Base-by-base conservation (phyloP, 345 rosid species). In the Heritiera littoralis region DNA sequence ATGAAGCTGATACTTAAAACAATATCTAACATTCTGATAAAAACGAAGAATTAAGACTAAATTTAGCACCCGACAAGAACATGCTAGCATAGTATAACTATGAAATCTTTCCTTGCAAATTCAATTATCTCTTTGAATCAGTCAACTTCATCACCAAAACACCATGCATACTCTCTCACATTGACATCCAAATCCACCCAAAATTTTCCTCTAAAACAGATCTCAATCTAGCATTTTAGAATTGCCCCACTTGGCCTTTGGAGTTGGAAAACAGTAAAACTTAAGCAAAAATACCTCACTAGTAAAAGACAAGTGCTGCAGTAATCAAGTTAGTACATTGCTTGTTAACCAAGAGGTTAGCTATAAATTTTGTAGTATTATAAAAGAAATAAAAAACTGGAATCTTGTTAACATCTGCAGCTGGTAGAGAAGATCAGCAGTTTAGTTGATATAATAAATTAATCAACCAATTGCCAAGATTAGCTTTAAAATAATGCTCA, bases 51-150 rank as follows among this genome's bases (percentile, higher is more conserved):
- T 41, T 8, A 54, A 15, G 46, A 74, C 7, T 23, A 80, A 76
- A 64, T 48, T 28, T 8, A 41, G 20, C 10, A 83, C 85, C 86
- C 81, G 80, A 68, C 64, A 58, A 75, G 60, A 83, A 66, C 32
- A 63, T 23, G 76, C 76, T 13, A 43, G 41, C 46, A 45, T 45
- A 6, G 1, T 35, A 45, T 23, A 23, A 23, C 2, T 45, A 6
- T 23, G 8, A 35, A 56, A 69, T 43, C 54, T 66, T 54, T 81
- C 35, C 20, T 52, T 3, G 59, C 28, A 38, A 23, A 52, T 61
- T 61, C 68, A 10, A 65, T 32, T 18, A 3, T 10, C 28, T 66
- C 45, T 9, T 15, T 63, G 58, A 63, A 35, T 52, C 70, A 14
- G 41, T 70, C 74, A 41, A 28, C 64, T 20, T 11, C 52, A 48